Conservation (phyloP, 805 yeast species). For the Wickerhamomyces canadensis region DNA sequence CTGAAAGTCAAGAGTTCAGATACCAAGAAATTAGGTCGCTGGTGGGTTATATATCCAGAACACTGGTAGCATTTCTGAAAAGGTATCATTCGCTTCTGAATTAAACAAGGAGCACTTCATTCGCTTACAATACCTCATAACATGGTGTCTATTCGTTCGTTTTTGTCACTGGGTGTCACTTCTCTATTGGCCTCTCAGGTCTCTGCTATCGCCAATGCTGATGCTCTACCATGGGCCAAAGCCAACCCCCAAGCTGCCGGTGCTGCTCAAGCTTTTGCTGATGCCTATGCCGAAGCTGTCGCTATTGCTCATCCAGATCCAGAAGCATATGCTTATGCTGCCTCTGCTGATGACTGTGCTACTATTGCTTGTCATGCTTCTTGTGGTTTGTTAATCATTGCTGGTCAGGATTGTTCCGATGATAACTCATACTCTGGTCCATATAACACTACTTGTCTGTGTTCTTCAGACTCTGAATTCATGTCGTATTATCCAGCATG, state of each 20-base stretch:
- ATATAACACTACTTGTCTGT: slow-evolving; percentile 15
- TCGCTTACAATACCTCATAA: too few relatives aligned
- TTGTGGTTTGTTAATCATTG: slow-evolving; percentile 28
- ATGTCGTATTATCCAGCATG: slow-evolving; percentile 19
- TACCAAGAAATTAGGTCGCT: too few relatives aligned
- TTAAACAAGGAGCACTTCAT: too few relatives aligned
- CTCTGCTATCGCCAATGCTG: background rate
- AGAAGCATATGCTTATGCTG: slow-evolving; percentile 21
- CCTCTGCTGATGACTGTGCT: slow-evolving; percentile 19
- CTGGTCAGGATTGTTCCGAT: slow-evolving; percentile 24
- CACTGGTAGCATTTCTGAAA: too few relatives aligned
- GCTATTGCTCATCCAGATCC: slow-evolving; percentile 16
- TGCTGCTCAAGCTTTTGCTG: slow-evolving; percentile 5
- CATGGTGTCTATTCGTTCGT: background rate
- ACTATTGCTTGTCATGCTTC: slow-evolving; percentile 25
- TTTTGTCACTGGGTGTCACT: background rate
- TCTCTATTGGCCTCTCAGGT: background rate
- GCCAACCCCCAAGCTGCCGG: slow-evolving; percentile 5
- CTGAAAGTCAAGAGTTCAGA: too few relatives aligned
- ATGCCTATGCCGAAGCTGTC: slow-evolving; percentile 10
- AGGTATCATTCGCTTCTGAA: too few relatives aligned
- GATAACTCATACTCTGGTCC: slow-evolving; percentile 11
- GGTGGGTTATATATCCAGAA: too few relatives aligned
- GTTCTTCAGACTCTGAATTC: slow-evolving; percentile 15
- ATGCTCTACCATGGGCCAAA: slow-evolving; percentile 5